Conservation (phyloP, 208 protist species). For the Acanthamoeba lenticulata region DNA sequence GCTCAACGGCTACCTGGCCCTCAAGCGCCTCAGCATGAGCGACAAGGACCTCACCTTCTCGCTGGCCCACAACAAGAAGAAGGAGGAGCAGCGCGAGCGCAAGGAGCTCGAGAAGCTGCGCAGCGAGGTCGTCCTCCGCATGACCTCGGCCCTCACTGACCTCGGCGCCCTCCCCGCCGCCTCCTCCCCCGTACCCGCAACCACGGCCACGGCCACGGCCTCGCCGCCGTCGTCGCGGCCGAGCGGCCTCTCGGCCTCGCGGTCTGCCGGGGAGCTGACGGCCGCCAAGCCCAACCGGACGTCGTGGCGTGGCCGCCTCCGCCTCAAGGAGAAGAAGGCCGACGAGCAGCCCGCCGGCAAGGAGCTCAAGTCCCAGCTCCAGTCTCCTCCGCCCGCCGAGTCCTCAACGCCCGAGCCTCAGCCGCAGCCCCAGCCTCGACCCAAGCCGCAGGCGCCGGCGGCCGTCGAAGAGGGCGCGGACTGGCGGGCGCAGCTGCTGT, state of each 20-base stretch:
- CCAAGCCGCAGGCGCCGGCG: too few species aligned
- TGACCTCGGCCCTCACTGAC: neutral
- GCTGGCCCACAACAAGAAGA: constrained; percentile 12
- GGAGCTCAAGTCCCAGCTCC: neutral
- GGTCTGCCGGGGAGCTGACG: neutral
- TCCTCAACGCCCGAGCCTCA: too few species aligned
- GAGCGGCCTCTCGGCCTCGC: neutral
- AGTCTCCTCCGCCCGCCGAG: too few species aligned
- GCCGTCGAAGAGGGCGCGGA: too few species aligned
- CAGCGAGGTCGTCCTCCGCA: neutral
- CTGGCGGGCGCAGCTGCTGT: neutral
- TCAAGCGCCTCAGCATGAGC: neutral
- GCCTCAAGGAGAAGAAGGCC: neutral
- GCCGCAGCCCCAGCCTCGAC: too few species aligned
- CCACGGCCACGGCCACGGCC: too few species aligned
- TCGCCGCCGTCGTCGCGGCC: neutral
- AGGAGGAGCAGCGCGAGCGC: constrained; percentile 13
- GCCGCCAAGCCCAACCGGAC: neutral
- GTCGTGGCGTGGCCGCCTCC: neutral
- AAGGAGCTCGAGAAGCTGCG: neutral
- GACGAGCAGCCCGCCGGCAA: neutral
- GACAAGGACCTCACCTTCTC: constrained; percentile 36
- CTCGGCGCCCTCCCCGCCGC: neutral
- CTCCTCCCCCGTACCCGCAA: neutral
- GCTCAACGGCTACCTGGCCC: constrained; percentile 6